Evolutionary conservation across 768 basidiomycete species (phyloP).

Genomic region (Mrakia gelida): DNA sequence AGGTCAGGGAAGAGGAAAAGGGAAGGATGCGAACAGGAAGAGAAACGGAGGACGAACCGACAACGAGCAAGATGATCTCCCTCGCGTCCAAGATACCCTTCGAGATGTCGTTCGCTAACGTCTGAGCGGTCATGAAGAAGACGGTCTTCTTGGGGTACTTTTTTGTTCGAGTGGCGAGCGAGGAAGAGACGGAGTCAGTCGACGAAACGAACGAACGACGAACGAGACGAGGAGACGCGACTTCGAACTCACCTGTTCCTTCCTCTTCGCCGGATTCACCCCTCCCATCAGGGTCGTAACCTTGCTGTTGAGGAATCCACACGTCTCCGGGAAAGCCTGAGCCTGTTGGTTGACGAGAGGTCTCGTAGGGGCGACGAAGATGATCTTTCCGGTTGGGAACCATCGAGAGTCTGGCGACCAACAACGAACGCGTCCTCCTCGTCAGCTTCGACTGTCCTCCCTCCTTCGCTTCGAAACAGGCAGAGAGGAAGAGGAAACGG

Average conservation of each 20-base stretch:
- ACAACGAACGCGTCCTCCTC: background rate
- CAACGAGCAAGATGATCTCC: conserved; percentile 79
- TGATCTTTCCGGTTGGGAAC: conserved; percentile 53
- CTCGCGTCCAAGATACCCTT: conserved; percentile 67
- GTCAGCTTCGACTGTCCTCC: background rate
- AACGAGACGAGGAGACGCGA: background rate
- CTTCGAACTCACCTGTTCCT: background rate
- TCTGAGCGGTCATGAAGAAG: conserved; percentile 96
- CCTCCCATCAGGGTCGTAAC: conserved; percentile 24
- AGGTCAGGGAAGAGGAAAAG: background rate
- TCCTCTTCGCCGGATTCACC: background rate
- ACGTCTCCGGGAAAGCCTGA: conserved; percentile 83
- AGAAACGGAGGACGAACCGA: conserved; percentile 55
- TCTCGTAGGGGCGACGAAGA: conserved; percentile 94
- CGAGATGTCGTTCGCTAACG: conserved; percentile 77
- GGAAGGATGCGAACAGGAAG: background rate
- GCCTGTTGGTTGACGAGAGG: conserved; percentile 95
- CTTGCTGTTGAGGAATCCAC: conserved; percentile 62
- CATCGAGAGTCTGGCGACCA: conserved; percentile 40
- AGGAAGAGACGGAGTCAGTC: background rate
- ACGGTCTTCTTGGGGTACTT: conserved; percentile 49
- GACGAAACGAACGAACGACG: background rate
- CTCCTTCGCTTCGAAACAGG: background rate
- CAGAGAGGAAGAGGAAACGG: too few relatives aligned
- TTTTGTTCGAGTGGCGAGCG: background rate